Percentiles rank a stretch among this genome's conserved stretches.
Evolutionary conservation across 257 asterid species (phyloP).

Genomic region (Nicotiana tabacum): DNA sequence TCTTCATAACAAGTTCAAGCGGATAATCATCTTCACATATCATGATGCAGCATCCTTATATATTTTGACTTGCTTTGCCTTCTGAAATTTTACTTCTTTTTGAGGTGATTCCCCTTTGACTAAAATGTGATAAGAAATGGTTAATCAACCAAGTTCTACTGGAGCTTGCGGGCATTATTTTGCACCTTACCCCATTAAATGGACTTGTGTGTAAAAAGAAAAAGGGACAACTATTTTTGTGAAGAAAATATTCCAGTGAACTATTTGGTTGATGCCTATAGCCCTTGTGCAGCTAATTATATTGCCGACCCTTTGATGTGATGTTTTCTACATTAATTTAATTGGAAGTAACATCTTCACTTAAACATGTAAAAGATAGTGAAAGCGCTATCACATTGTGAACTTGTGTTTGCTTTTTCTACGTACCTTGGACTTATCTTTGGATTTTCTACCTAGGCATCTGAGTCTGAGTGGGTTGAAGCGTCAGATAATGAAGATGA

Average conservation of each 20-base stretch:
- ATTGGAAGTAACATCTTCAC: not conserved
- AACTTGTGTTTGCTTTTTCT: conserved; percentile 3
- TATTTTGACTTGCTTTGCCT: not conserved
- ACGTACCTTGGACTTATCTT: conserved; percentile 9
- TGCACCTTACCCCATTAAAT: not conserved
- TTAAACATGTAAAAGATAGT: not conserved
- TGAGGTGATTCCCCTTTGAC: not conserved
- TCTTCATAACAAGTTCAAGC: not conserved
- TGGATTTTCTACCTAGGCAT: conserved; percentile 46
- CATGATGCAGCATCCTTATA: not conserved
- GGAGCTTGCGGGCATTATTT: not conserved
- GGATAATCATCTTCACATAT: not conserved
- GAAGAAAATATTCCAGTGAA: not conserved
- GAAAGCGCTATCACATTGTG: not conserved
- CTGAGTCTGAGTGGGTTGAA: conserved; percentile 96
- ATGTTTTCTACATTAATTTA: not conserved
- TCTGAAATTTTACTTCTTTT: not conserved
- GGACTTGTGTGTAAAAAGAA: not conserved
- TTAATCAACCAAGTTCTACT: not conserved
- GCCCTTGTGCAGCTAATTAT: not conserved
- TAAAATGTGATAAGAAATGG: not conserved
- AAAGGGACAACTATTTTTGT: not conserved
- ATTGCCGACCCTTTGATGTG: not conserved
- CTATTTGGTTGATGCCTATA: not conserved
- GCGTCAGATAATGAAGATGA: conserved; percentile 68